Percentiles rank a stretch among this genome's conserved stretches.
These are phyloP conservation scores for Phytopythium helicoides DNA, from an alignment of 352 stramenopile species.

Conservation along the genomic window DNA sequence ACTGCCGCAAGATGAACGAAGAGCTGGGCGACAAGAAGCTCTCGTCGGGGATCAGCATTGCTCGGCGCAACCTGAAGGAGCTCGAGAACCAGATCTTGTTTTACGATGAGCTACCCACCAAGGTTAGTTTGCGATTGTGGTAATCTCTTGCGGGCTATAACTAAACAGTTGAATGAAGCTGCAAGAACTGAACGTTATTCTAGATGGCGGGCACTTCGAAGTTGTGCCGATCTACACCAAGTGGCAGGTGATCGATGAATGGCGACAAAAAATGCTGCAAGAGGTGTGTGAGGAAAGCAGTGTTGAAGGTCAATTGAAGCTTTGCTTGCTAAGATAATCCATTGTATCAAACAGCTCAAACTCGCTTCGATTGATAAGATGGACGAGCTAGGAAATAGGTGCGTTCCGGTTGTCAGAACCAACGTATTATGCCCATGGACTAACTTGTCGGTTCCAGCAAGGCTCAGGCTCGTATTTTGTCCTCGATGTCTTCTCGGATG, in stretches of 20 bases:
- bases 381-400: slow-evolving; percentile 76
- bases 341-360: slow-evolving; percentile 45
- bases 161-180: slow-evolving; percentile 11
- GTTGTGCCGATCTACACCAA: slow-evolving; percentile 65
- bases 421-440: no score
- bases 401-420: no score
- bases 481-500: slow-evolving; percentile 66
- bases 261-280: slow-evolving; percentile 78
- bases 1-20: slow-evolving; percentile 79
- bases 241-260: slow-evolving; percentile 77
- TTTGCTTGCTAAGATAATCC: background rate
- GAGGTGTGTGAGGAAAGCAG: slow-evolving; percentile 35
- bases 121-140: slow-evolving; percentile 16
- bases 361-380: slow-evolving; percentile 53
- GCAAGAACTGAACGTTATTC: slow-evolving; percentile 38
- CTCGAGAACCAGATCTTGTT: slow-evolving; percentile 81
- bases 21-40: slow-evolving; percentile 82
- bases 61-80: slow-evolving; percentile 76
- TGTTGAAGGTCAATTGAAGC: background rate
- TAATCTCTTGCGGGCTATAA: no score
- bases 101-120: slow-evolving; percentile 72
- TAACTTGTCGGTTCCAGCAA: no score
- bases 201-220: slow-evolving; percentile 48
- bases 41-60: slow-evolving; percentile 76
- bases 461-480: slow-evolving; percentile 58